Evolutionary conservation across 1,139 yeast genomes (phyloP).

Genomic region (Lodderomyces margitis): DNA sequence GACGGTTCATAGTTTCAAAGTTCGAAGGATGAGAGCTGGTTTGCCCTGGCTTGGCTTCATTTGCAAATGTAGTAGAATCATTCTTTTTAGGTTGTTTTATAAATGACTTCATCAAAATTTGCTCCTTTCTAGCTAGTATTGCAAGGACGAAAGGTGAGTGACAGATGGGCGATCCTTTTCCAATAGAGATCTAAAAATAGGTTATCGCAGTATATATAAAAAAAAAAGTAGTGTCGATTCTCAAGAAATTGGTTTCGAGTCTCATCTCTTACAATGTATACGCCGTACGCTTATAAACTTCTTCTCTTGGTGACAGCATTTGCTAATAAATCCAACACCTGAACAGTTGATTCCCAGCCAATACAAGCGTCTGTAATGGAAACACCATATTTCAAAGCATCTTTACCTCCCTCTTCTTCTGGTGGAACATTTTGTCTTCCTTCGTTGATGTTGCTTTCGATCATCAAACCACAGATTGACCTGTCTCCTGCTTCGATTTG

Average conservation of each 20-base stretch:
- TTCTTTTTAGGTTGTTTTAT: constrained; percentile 43
- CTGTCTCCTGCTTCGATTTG: constrained; percentile 82
- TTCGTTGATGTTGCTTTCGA: constrained; percentile 88
- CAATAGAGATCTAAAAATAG: not conserved
- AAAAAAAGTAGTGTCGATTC: not conserved
- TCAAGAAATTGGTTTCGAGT: not conserved
- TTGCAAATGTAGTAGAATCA: constrained; percentile 18
- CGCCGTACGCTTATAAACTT: constrained; percentile 18
- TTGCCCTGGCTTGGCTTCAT: constrained; percentile 1
- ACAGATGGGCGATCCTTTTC: not conserved
- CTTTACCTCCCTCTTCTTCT: constrained; percentile 52
- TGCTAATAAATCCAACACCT: constrained; percentile 75
- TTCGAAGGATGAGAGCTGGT: constrained; percentile 6
- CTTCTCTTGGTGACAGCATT: constrained; percentile 83
- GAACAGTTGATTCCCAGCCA: constrained; percentile 84
- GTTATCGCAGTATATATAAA: not conserved
- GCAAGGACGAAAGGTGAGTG: not conserved
- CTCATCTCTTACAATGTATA: not conserved
- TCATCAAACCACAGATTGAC: constrained; percentile 87
- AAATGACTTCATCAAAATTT: constrained; percentile 43
- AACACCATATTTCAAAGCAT: constrained; percentile 86
- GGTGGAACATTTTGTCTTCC: constrained; percentile 86
- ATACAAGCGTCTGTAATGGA: constrained; percentile 97
- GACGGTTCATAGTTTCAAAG: constrained; percentile 6
- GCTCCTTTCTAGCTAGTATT: not conserved